Conservation (phyloP, 805 yeast species). For the Cyberlindnera maclurae region DNA sequence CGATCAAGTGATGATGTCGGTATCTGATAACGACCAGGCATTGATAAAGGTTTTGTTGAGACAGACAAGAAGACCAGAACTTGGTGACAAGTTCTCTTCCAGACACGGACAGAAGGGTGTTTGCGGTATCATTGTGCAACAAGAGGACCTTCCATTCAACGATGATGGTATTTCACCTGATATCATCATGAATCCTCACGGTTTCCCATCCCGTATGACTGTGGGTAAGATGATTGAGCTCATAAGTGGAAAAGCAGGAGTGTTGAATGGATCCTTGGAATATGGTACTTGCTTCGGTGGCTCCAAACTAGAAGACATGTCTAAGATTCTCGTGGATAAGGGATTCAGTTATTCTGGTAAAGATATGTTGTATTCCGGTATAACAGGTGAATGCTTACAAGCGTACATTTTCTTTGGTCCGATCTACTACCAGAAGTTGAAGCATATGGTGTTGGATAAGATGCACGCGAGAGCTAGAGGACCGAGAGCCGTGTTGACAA, state of each 20-base stretch:
- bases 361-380: constrained; percentile 95
- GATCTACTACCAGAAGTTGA: constrained; percentile 93
- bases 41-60: constrained; percentile 84
- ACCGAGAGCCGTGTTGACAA: constrained; percentile 93
- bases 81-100: constrained; percentile 95
- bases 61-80: constrained; percentile 95
- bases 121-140: constrained; percentile 95
- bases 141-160: constrained; percentile 93
- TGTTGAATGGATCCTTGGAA: constrained; percentile 80
- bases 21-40: constrained; percentile 91
- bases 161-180: constrained; percentile 92
- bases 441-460: constrained; percentile 98
- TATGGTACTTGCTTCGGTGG: constrained; percentile 99
- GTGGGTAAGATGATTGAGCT: constrained; percentile 98
- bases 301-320: constrained; percentile 93
- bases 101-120: constrained; percentile 99
- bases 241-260: constrained; percentile 97
- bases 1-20: constrained; percentile 97
- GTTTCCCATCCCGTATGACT: constrained; percentile 99
- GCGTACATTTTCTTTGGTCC: constrained; percentile 99
- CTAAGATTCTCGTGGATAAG: constrained; percentile 77
- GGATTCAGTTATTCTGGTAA: constrained; percentile 95
- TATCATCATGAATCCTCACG: constrained; percentile 98
- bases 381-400: constrained; percentile 94
- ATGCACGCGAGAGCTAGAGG: constrained; percentile 99